Conservation (phyloP, 495 filamentous ascomycete species). For the Aspergillus cavernicola region DNA sequence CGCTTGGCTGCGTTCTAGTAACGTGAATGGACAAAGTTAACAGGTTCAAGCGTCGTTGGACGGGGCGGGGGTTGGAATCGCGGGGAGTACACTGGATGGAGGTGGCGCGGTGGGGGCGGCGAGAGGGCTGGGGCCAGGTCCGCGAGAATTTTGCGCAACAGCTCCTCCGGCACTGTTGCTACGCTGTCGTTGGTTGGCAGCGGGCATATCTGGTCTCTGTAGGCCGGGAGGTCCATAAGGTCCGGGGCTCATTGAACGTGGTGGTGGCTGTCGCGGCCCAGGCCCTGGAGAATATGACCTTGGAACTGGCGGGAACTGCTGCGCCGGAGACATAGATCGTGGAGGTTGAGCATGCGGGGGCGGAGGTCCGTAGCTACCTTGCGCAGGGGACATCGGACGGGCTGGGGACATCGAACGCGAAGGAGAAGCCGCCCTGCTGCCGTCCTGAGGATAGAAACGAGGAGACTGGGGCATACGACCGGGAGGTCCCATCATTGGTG, state of each 20-base stretch:
- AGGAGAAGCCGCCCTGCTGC: slow-evolving; percentile 39
- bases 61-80: slow-evolving; percentile 20
- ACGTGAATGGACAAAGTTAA: no score
- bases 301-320: slow-evolving; percentile 32
- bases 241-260: slow-evolving; percentile 50
- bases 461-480: slow-evolving; percentile 24
- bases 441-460: slow-evolving; percentile 39
- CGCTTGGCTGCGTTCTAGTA: no score
- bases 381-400: slow-evolving; percentile 37
- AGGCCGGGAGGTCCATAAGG: slow-evolving; percentile 45
- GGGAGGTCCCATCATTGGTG: slow-evolving; percentile 44
- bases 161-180: slow-evolving; percentile 51
- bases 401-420: slow-evolving; percentile 18
- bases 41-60: slow-evolving; percentile 3
- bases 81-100: slow-evolving; percentile 31
- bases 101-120: slow-evolving; percentile 35
- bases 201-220: slow-evolving; percentile 42
- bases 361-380: slow-evolving; percentile 4
- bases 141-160: slow-evolving; percentile 40
- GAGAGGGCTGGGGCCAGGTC: slow-evolving; percentile 57
- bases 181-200: slow-evolving; percentile 36
- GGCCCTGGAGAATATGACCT: slow-evolving; percentile 42
- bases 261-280: slow-evolving; percentile 32
- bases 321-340: slow-evolving; percentile 11
- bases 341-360: neutral